phyloP scores from a whole-genome alignment of 1,284 basidiomycete species.

The Sparassis latifolia region DNA sequence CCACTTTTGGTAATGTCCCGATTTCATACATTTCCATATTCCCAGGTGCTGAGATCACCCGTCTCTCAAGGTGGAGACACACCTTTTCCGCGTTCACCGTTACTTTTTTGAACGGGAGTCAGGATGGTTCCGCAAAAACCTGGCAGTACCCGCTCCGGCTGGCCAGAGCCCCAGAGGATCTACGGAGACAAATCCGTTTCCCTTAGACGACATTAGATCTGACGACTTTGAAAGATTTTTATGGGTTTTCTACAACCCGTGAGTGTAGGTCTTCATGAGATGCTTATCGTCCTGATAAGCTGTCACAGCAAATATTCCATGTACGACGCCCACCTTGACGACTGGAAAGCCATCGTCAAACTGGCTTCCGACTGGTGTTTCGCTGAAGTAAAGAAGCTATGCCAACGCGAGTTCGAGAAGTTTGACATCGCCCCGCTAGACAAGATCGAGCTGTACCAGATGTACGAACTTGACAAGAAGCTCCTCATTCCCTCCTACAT shows the following conservation, averaged over 20 bases:
- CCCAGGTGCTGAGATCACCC: background rate
- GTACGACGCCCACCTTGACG: conserved; percentile 43
- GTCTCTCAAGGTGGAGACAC: conserved; percentile 35
- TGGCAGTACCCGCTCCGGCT: conserved; percentile 37
- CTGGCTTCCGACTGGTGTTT: conserved; percentile 59
- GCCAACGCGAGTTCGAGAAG: conserved; percentile 55
- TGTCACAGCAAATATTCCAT: conserved; percentile 45
- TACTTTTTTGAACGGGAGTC: conserved; percentile 65
- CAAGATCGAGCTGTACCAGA: conserved; percentile 51
- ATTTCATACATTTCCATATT: background rate
- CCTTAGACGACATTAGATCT: conserved; percentile 38
- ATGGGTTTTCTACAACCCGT: conserved; percentile 70
- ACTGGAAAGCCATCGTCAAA: conserved; percentile 54
- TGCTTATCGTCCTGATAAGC: background rate
- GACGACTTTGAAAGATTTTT: conserved; percentile 50
- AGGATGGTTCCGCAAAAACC: conserved; percentile 35
- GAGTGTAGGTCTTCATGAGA: conserved; percentile 18
- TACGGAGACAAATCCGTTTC: conserved; percentile 41
- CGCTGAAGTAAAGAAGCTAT: conserved; percentile 49
- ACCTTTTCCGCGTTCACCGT: conserved; percentile 51
- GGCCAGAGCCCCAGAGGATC: conserved; percentile 36
- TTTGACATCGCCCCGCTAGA: conserved; percentile 51
- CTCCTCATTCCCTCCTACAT: conserved; percentile 52
- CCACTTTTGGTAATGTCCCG: conserved; percentile 37
- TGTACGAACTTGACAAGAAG: conserved; percentile 44